A percentile compares a stretch with the other conserved stretches of the same genome.
Evolutionary conservation across 306 rosid genomes (phyloP).

Genomic region (Lathyrus sativus): DNA sequence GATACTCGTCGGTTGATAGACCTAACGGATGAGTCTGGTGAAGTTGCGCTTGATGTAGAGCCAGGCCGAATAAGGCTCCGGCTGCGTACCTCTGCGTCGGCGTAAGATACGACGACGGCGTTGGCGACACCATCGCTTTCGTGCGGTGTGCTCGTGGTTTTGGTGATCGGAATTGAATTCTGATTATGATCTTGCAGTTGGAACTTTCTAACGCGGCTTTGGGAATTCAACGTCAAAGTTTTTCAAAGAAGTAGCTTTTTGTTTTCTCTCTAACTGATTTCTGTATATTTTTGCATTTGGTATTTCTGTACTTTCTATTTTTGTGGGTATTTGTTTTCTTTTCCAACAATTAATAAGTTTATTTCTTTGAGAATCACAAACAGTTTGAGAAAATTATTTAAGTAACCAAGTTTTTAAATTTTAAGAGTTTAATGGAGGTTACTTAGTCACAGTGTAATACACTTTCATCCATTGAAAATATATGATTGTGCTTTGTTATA

Average conservation of each 20-base stretch:
- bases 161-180: constrained; percentile 17
- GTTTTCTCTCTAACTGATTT: too few relatives aligned
- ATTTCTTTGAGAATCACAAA: too few relatives aligned
- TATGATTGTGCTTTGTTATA: too few relatives aligned
- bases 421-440: too few relatives aligned
- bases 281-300: too few relatives aligned
- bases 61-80: constrained; percentile 66
- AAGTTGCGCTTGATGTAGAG: constrained; percentile 71
- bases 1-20: constrained; percentile 27
- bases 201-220: background rate
- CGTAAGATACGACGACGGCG: constrained; percentile 56
- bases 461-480: too few relatives aligned
- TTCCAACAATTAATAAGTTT: too few relatives aligned
- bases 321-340: too few relatives aligned
- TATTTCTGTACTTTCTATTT: too few relatives aligned
- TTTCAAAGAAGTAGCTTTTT: background rate
- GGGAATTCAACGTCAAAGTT: background rate
- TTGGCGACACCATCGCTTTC: background rate
- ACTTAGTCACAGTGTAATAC: too few relatives aligned
- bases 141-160: background rate
- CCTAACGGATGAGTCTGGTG: constrained; percentile 69
- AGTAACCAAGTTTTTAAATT: too few relatives aligned
- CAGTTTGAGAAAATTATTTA: too few relatives aligned
- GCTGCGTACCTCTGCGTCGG: constrained; percentile 75
- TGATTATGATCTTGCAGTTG: background rate